Base-by-base conservation (phyloP, 2,329 filamentous ascomycete genomes). In the Balansia obtecta region DNA sequence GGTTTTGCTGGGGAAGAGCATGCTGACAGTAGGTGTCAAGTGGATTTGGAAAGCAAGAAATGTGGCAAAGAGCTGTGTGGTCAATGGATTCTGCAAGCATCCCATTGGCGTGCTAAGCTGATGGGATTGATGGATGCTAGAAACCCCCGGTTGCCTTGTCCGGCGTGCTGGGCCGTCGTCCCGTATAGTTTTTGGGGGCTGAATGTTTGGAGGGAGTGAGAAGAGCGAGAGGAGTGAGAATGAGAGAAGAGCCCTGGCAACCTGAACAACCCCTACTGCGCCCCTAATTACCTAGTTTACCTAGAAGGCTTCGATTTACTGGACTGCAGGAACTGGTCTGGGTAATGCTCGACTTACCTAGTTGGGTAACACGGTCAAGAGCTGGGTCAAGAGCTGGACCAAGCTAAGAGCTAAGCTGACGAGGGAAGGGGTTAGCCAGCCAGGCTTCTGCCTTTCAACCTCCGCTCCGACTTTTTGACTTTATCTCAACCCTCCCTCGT, bases 311-410 rank as follows among this genome's bases (percentile, higher is more conserved):
- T 20, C 38, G 30, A 37, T 7, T 27, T 27, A 22, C 20, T 27
- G 27, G 27, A 15, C 30, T 41, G 49, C 44, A 51, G 45, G 39
- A 45, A 44, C 45, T 48, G 48, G 49, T 27, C 27, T 27, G 27
- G 27, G 27, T 7, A 8, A 27, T 27, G 45, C 42, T 53, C 52
- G 52, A 49, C 27, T 53, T 53, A 34, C 52, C 49, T 22, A 15
- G 48, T 53, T 32, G 43, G 49, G 52, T 50, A 53, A 49, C 40
- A 53, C 52, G 49, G 46, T 27, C 38, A 46, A 39, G 30, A 46
- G 37, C 37, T 43, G 39, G 37, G 20, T 15, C 20, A 22, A 22
- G n/a, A n/a, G n/a, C n/a, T n/a, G n/a, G n/a, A n/a, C n/a, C n/a
- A n/a, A n/a, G n/a, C n/a, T n/a, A n/a, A n/a, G n/a, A n/a, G 27